These are phyloP conservation scores for Nitzschia sp. DNA, from an alignment of 108 stramenopile genomes.

Conservation along the genomic window DNA sequence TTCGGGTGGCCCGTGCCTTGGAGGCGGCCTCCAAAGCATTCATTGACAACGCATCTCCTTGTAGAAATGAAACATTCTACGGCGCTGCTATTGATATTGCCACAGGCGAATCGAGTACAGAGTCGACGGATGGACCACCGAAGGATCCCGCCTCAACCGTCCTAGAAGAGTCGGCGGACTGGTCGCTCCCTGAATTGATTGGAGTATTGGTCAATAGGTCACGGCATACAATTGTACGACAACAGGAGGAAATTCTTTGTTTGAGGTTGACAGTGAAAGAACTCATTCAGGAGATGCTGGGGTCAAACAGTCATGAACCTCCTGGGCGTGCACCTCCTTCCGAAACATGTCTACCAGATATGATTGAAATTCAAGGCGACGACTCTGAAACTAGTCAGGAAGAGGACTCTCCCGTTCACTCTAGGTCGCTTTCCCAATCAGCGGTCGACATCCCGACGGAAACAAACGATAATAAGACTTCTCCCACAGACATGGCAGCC, in stretches of 20 bases:
- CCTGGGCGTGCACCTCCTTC: background rate
- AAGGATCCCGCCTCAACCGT: background rate
- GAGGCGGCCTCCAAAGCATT: constrained; percentile 7
- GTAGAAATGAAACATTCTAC: background rate
- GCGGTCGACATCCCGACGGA: no score
- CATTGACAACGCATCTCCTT: background rate
- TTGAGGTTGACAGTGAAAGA: constrained; percentile 5
- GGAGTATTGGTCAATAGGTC: constrained; percentile 10
- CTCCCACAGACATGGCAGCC: no score
- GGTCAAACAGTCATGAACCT: background rate
- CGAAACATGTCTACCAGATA: background rate
- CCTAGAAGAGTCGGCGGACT: constrained; percentile 1
- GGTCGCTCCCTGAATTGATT: constrained; percentile 5
- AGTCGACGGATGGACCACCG: background rate
- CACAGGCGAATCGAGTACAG: background rate
- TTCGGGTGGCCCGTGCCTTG: constrained; percentile 5
- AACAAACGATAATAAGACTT: no score
- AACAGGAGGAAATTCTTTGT: constrained; percentile 13
- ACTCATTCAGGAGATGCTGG: constrained; percentile 9
- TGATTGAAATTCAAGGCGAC: background rate
- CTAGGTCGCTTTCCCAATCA: no score
- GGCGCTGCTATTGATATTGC: constrained; percentile 14
- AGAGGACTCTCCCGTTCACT: no score
- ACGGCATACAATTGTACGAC: background rate
- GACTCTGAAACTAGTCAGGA: background rate